phyloP scores from a whole-genome alignment of 495 filamentous ascomycete genomes.

The Oidiodendron maius region DNA sequence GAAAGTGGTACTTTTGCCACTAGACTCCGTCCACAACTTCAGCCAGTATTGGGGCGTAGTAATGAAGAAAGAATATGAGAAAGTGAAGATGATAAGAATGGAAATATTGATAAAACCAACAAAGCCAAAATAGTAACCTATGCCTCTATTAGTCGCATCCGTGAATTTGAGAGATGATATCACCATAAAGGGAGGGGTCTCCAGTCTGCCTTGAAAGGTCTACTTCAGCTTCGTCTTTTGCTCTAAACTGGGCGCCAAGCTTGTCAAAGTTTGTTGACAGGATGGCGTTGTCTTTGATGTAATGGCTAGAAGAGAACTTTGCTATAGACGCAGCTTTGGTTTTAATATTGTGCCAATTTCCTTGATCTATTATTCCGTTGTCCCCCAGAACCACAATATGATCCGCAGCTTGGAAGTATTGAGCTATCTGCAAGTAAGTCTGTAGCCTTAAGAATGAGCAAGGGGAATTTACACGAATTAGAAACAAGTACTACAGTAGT shows the following conservation, averaged over 20 bases:
- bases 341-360: conserved; percentile 4
- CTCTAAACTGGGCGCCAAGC: neutral
- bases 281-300: conserved; percentile 1
- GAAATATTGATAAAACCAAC: conserved; percentile 42
- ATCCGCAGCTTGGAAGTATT: neutral
- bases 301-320: conserved; percentile 4
- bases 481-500: conserved; percentile 27
- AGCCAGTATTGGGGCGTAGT: conserved; percentile 28
- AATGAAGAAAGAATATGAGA: conserved; percentile 25
- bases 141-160: conserved; percentile 2
- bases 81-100: conserved; percentile 30
- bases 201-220: conserved; percentile 35
- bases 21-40: conserved; percentile 27
- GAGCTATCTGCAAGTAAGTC: neutral
- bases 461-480: conserved; percentile 16
- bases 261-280: neutral
- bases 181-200: conserved; percentile 48
- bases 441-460: neutral
- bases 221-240: conserved; percentile 13
- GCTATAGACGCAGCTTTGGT: conserved; percentile 2
- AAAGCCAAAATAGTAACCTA: conserved; percentile 50
- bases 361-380: neutral
- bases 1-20: conserved; percentile 24
- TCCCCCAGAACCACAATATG: neutral
- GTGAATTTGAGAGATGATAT: neutral